Base-by-base conservation (phyloP, 768 basidiomycete genomes). In the Suillus ampliporus region DNA sequence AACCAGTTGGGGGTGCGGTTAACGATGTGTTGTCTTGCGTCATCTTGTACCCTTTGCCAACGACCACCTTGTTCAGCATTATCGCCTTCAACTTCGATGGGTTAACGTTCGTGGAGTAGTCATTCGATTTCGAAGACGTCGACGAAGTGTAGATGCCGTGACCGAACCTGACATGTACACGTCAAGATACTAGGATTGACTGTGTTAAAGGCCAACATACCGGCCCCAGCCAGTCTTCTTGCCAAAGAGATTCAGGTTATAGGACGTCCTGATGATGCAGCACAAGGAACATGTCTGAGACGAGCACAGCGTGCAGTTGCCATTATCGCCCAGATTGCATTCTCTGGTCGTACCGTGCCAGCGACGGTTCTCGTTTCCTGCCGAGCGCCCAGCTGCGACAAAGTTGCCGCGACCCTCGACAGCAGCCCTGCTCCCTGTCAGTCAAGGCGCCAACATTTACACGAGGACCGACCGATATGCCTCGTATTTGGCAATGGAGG, bases 61-160 rank as follows among this genome's bases (percentile, higher is more conserved):
- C 89, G 15, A 90, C 78, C 21, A 91, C 89, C 68, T 90, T 90
- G 74, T 89, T 90, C 58, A 91, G 75, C n/a, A 91, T 79, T 43
- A 91, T 88, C 0, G 86, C 86, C 66, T 89, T 89, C 64, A 84
- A 72, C 19, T 74, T 72, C 0, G 86, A 89, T 47, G 80, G 75
- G 63, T 81, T 83, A 58, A 82, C 78, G 63, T 88, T 89, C 57
- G 77, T 79, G 13, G 88, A 88, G 69, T 91, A 91, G 73, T 91
- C 89, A 63, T 89, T 86, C 19, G 89, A 88, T 83, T 90, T 90
- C 8, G 89, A 90, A n/a, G 89, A 89, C 1, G 89, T 90, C n/a
- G 87, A 87, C 6, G 88, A 89, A 1, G 89, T 89, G 69, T 90
- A 90, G 46, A 90, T 87, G 28, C 89, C 89, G 41, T 84, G 83